Conservation (phyloP, 2,329 filamentous ascomycete genomes). For the Epichloe baconii region DNA sequence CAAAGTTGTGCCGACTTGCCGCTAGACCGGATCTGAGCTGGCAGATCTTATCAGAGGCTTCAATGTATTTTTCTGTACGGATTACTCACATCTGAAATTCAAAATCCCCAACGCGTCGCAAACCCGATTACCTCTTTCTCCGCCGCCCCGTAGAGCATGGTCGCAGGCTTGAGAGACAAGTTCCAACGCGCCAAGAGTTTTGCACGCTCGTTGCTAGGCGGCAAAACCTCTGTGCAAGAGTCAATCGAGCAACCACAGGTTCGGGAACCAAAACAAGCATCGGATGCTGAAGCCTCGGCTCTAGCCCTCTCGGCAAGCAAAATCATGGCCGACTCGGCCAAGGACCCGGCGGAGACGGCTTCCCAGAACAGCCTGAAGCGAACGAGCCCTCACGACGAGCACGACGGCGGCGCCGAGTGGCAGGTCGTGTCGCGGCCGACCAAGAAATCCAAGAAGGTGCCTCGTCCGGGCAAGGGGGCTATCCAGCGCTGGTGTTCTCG, state of each 20-base stretch:
- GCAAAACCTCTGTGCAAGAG: slow-evolving; percentile 2
- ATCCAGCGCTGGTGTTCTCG: slow-evolving; percentile 47
- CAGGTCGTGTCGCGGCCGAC: slow-evolving; percentile 38
- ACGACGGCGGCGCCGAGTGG: slow-evolving; percentile 33
- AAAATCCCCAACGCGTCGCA: no score
- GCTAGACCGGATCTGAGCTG: background rate
- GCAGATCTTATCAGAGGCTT: background rate
- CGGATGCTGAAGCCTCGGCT: background rate
- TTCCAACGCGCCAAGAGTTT: slow-evolving; percentile 10
- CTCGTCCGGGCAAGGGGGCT: slow-evolving; percentile 41
- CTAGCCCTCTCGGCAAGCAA: background rate
- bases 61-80: background rate
- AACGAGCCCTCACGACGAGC: slow-evolving; percentile 28
- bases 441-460: slow-evolving; percentile 50
- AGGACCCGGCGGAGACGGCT: slow-evolving; percentile 6
- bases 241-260: background rate
- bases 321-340: slow-evolving; percentile 8
- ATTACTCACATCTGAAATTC: background rate
- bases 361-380: slow-evolving; percentile 33
- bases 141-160: slow-evolving; percentile 4
- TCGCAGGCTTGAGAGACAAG: slow-evolving; percentile 7
- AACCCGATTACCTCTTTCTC: background rate
- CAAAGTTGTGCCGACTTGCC: background rate
- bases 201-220: slow-evolving; percentile 6
- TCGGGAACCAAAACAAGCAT: background rate